Base-by-base conservation (phyloP, 1,284 basidiomycete species). In the Takashimella koratensis region DNA sequence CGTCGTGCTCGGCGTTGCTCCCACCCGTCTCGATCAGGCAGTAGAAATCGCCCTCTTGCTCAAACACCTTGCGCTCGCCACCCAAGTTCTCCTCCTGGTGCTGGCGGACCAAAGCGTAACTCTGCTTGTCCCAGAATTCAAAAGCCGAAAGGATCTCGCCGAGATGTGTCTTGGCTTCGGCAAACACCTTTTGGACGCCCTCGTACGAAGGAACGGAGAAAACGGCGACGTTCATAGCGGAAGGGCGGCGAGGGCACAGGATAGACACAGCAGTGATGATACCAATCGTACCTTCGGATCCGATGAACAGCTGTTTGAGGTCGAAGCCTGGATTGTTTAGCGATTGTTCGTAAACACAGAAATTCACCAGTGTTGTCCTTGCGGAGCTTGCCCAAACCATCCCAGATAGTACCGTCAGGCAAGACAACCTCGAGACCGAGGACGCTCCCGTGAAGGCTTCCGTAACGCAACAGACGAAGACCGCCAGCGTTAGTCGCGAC, bases 61-160 rank as follows among this genome's bases (percentile, higher is more conserved):
- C 82, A 50, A 77, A 75, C 25, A 73, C 68, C 60, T 74, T 72
- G 49, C 66, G 63, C 11, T 70, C 73, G 10, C 65, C 70, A 16
- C 67, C 73, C 1, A 73, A 69, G 51, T 68, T 65, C 24, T 70
- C 64, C 54, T 73, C 70, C 53, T 76, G 68, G 49, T 75, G 73
- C 47, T 70, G 62, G 47, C 67, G 66, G 11, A 90, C 89, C 43
- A 98, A 80, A 48, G 94, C 84, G 74, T 95, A 95, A 3, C 86
- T 84, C 54, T 89, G 82, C 53, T 66, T 67, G 73, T 99, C 96
- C 56, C 96, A 90, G 76, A 90, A 98, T 75, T 99, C 96, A 71
- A 98, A 98, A 0, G 96, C 96, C 1, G 92, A 96, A 21, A 99
- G 82, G 58, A 99, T 96, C 78, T 99, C 96, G 5, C 90, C 93